These are phyloP conservation scores for Suhomyces choctaworum DNA, from an alignment of 1,139 yeast species.

Conservation along the genomic window DNA sequence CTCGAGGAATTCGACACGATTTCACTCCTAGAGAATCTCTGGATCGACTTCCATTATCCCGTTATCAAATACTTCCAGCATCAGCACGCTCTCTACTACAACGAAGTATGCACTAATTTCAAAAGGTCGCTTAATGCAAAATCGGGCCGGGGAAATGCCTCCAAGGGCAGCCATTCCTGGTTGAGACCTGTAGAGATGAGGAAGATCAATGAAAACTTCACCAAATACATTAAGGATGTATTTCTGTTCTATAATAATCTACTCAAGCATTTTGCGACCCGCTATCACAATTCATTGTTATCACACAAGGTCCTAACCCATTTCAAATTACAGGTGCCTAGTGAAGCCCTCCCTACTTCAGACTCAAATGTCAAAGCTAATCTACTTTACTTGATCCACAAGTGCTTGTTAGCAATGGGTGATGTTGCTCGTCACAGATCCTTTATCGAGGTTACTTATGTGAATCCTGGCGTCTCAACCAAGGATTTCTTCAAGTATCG, in stretches of 20 bases:
- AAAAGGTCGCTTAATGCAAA: background rate
- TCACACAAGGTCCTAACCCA: constrained; percentile 30
- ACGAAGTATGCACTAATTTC: constrained; percentile 13
- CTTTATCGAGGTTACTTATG: constrained; percentile 43
- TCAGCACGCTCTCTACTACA: constrained; percentile 36
- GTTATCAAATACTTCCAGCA: constrained; percentile 54
- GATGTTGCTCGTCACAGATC: constrained; percentile 60
- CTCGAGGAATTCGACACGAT: constrained; percentile 34
- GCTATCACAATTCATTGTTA: constrained; percentile 35
- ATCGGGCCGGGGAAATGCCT: constrained; percentile 1
- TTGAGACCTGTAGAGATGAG: constrained; percentile 54
- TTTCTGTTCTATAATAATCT: constrained; percentile 47
- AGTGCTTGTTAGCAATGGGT: constrained; percentile 58
- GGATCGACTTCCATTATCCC: constrained; percentile 67
- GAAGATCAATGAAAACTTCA: constrained; percentile 52
- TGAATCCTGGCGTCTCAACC: constrained; percentile 36
- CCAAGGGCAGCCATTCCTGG: constrained; percentile 14
- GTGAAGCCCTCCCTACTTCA: constrained; percentile 17
- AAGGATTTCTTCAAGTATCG: constrained; percentile 37
- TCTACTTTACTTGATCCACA: constrained; percentile 51
- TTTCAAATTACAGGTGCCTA: constrained; percentile 22
- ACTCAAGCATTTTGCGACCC: constrained; percentile 38
- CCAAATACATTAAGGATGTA: constrained; percentile 48
- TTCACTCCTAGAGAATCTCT: constrained; percentile 45
- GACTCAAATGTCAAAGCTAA: constrained; percentile 36